Evolutionary conservation across 192 early-diverging fungal species (phyloP).

Genomic region (Coemansia pectinata): DNA sequence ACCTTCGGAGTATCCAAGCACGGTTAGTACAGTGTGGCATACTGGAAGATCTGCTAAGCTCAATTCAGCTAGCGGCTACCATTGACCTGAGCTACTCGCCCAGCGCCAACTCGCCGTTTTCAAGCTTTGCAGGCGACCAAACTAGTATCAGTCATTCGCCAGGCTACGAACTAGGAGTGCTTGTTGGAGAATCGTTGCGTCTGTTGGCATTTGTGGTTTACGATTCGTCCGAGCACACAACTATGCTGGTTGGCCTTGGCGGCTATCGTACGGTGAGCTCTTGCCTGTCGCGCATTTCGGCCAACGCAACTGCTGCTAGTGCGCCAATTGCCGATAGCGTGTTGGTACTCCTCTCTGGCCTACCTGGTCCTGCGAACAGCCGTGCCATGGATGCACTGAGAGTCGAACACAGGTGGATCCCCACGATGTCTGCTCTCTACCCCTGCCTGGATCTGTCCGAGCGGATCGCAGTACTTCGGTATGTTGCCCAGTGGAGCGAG

Average conservation of each 20-base stretch:
- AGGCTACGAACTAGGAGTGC: constrained; percentile 10
- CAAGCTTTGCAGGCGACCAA: constrained; percentile 9
- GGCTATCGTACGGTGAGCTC: constrained; percentile 19
- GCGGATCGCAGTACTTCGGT: constrained; percentile 16
- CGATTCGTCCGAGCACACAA: constrained; percentile 1
- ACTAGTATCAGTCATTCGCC: not conserved
- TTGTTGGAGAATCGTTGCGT: constrained; percentile 21
- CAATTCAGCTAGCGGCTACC: constrained; percentile 24
- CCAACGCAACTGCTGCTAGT: not conserved
- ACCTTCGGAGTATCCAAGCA: not conserved
- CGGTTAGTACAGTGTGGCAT: constrained; percentile 8
- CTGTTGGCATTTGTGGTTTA: constrained; percentile 42
- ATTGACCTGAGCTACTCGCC: not conserved
- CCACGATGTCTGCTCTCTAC: constrained; percentile 13
- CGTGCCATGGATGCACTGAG: constrained; percentile 7
- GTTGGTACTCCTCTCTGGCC: constrained; percentile 30
- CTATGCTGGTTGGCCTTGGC: constrained; percentile 2
- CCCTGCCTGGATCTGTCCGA: constrained; percentile 11
- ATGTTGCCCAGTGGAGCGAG: constrained; percentile 37
- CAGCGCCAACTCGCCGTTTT: constrained; percentile 1
- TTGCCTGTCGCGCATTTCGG: constrained; percentile 6
- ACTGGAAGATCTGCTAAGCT: constrained; percentile 17
- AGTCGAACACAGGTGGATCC: constrained; percentile 33
- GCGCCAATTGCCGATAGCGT: constrained; percentile 22
- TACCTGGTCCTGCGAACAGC: constrained; percentile 2